These are phyloP conservation scores for Gypsophila paniculata DNA, from an alignment of 179 eudicot genomes.

Conservation along the genomic window DNA sequence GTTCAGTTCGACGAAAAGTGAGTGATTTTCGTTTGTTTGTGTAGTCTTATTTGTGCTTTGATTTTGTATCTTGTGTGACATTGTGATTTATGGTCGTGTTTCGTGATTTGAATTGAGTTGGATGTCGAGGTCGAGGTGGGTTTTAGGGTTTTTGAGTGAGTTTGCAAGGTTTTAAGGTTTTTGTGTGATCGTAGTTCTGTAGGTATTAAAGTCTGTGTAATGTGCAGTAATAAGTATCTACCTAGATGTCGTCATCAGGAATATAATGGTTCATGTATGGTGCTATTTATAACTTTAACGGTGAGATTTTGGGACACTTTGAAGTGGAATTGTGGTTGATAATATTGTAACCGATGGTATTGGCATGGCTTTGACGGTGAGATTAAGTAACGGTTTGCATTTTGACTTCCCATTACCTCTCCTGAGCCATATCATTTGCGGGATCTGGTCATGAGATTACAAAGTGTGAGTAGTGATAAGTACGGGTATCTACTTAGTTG, in stretches of 20 bases:
- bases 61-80: not conserved
- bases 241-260: too few relatives aligned
- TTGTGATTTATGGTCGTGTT: not conserved
- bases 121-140: not conserved
- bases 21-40: not conserved
- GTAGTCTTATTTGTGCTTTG: not conserved
- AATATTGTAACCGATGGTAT: not conserved
- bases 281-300: too few relatives aligned
- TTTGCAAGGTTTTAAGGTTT: too few relatives aligned
- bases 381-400: not conserved
- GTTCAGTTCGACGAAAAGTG: constrained; percentile 62
- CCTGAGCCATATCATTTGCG: not conserved
- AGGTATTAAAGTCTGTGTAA: too few relatives aligned
- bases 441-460: not conserved
- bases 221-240: too few relatives aligned
- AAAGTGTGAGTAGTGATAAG: not conserved
- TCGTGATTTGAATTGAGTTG: not conserved
- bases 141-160: too few relatives aligned
- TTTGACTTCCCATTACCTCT: not conserved
- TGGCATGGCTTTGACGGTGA: too few relatives aligned
- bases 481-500: too few relatives aligned
- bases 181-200: too few relatives aligned
- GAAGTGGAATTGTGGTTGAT: not conserved
- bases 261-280: too few relatives aligned
- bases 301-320: not conserved